Conservation (phyloP, 2,329 filamentous ascomycete genomes). For the Alternaria tenuissima region DNA sequence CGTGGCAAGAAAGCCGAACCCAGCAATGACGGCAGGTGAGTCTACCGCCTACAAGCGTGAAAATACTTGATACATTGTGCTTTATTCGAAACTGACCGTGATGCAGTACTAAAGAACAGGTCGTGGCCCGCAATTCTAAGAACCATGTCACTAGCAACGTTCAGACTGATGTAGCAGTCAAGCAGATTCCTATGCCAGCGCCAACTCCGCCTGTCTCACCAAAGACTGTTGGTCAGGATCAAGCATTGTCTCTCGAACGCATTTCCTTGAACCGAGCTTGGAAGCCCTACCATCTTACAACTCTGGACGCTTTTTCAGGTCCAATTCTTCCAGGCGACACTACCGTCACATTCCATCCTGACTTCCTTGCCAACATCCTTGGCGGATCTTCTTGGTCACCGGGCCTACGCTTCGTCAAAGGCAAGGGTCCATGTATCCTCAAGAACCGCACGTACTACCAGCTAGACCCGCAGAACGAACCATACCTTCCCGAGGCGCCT, state of each 20-base stretch:
- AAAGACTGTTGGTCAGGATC: constrained; percentile 12
- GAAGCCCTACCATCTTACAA: constrained; percentile 49
- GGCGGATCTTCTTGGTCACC: constrained; percentile 52
- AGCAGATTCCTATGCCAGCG: constrained; percentile 8
- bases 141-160: constrained; percentile 30
- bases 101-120: constrained; percentile 7
- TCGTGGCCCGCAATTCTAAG: constrained; percentile 9
- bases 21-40: constrained; percentile 12
- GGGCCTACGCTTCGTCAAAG: constrained; percentile 50
- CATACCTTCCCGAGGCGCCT: constrained; percentile 52
- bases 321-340: constrained; percentile 31
- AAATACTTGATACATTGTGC: background rate
- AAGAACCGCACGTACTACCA: constrained; percentile 53
- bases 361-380: constrained; percentile 51
- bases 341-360: constrained; percentile 49
- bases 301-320: constrained; percentile 33
- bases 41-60: background rate
- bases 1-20: constrained; percentile 12
- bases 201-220: constrained; percentile 24
- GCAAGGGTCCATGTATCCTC: constrained; percentile 34
- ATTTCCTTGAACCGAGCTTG: constrained; percentile 32
- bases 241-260: constrained; percentile 22
- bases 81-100: constrained; percentile 3
- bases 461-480: constrained; percentile 50
- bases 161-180: constrained; percentile 23